phyloP scores from a whole-genome alignment of 352 stramenopile species.

The Globisporangium abappressorium region DNA sequence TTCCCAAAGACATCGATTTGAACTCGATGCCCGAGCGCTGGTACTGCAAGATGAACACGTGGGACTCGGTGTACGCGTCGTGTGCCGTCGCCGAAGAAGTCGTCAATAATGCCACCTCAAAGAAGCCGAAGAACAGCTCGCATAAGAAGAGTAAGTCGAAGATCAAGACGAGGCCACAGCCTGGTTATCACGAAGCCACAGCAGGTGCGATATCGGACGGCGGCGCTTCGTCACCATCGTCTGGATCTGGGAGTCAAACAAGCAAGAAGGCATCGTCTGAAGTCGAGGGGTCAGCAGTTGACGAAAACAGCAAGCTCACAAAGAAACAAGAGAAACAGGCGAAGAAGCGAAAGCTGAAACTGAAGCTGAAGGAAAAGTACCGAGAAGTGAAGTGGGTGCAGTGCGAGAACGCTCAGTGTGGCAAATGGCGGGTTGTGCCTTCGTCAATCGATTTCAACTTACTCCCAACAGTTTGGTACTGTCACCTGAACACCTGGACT shows the following conservation, averaged over 20 bases:
- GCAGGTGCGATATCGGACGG: conserved; percentile 23
- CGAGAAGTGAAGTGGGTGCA: conserved; percentile 93
- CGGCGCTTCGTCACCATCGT: conserved; percentile 36
- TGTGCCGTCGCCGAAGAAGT: conserved; percentile 91
- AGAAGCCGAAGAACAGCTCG: conserved; percentile 17
- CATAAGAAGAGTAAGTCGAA: conserved; percentile 19
- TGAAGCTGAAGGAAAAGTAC: conserved; percentile 79
- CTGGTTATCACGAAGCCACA: not conserved
- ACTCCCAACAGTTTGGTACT: conserved; percentile 90
- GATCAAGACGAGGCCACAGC: conserved; percentile 25
- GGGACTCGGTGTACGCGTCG: conserved; percentile 80
- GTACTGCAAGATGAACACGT: conserved; percentile 96
- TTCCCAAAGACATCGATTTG: conserved; percentile 87
- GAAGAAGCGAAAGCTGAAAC: conserved; percentile 77
- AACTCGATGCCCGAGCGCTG: conserved; percentile 92
- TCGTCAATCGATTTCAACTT: conserved; percentile 85
- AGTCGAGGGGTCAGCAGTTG: not conserved
- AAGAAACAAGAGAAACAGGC: conserved; percentile 67
- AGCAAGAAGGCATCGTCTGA: conserved; percentile 18
- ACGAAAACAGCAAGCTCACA: conserved; percentile 23
- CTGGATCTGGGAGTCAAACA: conserved; percentile 27
- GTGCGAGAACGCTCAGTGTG: conserved; percentile 91
- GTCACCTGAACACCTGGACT: conserved; percentile 77
- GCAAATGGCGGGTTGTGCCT: conserved; percentile 94
- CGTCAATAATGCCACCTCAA: conserved; percentile 17